Conservation (phyloP, 495 filamentous ascomycete species). For the Schizothecium vesticola region DNA sequence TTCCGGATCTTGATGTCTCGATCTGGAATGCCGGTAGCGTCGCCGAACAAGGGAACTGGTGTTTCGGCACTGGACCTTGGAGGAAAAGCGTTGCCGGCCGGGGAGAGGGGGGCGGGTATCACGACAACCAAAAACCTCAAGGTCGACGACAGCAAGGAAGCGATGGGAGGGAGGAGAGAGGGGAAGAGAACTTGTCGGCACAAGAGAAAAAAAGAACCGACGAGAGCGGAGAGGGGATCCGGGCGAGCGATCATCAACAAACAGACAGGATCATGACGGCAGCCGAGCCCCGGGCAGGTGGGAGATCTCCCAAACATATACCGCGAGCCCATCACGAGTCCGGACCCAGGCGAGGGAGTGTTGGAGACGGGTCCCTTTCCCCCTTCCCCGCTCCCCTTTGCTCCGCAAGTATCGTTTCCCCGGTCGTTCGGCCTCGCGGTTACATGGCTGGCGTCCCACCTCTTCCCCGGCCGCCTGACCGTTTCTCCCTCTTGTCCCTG, state of each 20-base stretch:
- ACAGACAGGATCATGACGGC: slow-evolving; percentile 3
- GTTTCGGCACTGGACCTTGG: not conserved
- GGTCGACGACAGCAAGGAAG: no score
- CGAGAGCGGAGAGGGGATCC: not conserved
- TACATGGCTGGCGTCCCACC: not conserved
- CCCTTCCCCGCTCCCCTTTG: not conserved
- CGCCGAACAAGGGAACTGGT: not conserved
- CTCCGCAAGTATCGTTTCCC: not conserved
- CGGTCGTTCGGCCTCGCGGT: not conserved
- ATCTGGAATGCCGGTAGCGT: not conserved
- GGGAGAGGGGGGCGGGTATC: not conserved
- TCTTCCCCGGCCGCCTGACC: not conserved
- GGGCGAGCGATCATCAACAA: slow-evolving; percentile 2
- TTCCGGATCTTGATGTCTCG: not conserved
- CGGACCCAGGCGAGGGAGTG: not conserved
- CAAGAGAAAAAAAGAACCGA: not conserved
- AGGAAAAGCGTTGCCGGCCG: not conserved
- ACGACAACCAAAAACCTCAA: not conserved
- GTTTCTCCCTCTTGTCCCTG: not conserved
- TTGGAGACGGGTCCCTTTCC: not conserved
- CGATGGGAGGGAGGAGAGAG: not conserved
- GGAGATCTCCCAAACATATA: not conserved
- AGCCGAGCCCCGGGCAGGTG: slow-evolving; percentile 1
- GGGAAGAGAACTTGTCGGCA: not conserved
- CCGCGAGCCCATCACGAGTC: not conserved